These are phyloP conservation scores for Heteromeles arbutifolia DNA, from an alignment of 306 rosid genomes.

Conservation along the genomic window DNA sequence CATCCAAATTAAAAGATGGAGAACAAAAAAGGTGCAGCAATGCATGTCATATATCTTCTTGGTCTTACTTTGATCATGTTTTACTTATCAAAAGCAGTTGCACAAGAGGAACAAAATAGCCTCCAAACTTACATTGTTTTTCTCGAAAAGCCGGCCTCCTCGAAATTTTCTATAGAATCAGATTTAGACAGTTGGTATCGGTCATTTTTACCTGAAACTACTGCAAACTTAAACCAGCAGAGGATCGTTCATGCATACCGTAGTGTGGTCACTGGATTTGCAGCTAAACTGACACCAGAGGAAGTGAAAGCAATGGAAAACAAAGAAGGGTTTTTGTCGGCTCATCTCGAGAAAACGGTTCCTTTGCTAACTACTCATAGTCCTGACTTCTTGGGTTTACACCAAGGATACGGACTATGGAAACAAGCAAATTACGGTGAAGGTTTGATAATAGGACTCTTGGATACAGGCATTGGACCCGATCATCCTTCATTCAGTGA, in stretches of 20 bases:
- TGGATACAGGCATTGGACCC: conserved; percentile 51
- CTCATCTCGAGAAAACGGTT: conserved; percentile 26
- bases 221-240: conserved; percentile 17
- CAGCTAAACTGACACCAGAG: conserved; percentile 44
- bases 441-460: conserved; percentile 58
- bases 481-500: conserved; percentile 63
- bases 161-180: background rate
- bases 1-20: no score
- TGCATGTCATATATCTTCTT: no score
- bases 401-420: conserved; percentile 39
- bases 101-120: background rate
- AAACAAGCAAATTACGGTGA: conserved; percentile 50
- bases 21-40: no score
- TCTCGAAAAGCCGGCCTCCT: conserved; percentile 30
- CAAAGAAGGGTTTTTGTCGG: conserved; percentile 40
- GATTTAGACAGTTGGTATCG: conserved; percentile 41
- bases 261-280: conserved; percentile 47
- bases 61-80: no score
- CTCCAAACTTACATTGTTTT: conserved; percentile 38
- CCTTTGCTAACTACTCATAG: conserved; percentile 48
- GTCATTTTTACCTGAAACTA: conserved; percentile 39
- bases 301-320: conserved; percentile 30
- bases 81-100: background rate
- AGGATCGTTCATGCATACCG: conserved; percentile 31
- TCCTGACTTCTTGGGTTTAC: conserved; percentile 51